These are phyloP conservation scores for Buxus sempervirens DNA, from an alignment of 164 flowering plant species.

Conservation along the genomic window DNA sequence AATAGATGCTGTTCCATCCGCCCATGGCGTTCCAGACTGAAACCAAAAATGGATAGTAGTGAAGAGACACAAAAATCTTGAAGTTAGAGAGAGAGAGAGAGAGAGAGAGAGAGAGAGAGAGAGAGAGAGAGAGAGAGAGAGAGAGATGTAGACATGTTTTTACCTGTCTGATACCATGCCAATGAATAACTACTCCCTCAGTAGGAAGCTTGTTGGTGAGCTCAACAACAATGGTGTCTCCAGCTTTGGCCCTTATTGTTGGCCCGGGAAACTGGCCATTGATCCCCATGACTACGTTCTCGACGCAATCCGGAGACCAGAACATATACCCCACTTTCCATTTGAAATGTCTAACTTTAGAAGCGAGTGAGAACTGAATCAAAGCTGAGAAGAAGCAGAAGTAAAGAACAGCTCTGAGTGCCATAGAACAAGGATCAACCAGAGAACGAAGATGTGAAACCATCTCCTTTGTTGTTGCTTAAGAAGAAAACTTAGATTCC, in stretches of 20 bases:
- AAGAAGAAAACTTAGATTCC: too few species aligned
- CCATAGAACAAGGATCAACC: background rate
- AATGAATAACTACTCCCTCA: slow-evolving; percentile 66
- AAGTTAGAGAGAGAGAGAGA: too few species aligned
- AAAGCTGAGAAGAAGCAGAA: slow-evolving; percentile 1
- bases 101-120: too few species aligned
- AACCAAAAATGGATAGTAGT: background rate
- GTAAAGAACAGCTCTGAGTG: background rate
- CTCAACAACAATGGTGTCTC: slow-evolving; percentile 50
- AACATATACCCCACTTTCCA: slow-evolving; percentile 55
- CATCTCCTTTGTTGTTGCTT: background rate
- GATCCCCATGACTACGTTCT: slow-evolving; percentile 48
- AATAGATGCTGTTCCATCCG: slow-evolving; percentile 65
- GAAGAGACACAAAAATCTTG: too few species aligned
- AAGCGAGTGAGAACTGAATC: background rate
- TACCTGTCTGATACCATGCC: slow-evolving; percentile 94
- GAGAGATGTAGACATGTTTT: slow-evolving; percentile 6
- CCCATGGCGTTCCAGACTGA: slow-evolving; percentile 68
- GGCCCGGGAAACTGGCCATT: slow-evolving; percentile 75
- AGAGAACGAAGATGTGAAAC: background rate
- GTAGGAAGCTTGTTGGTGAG: slow-evolving; percentile 60
- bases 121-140: background rate
- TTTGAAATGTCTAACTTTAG: slow-evolving; percentile 33
- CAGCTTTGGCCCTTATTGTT: slow-evolving; percentile 48
- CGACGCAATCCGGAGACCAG: slow-evolving; percentile 55